Evolutionary conservation across 2,329 filamentous ascomycete genomes (phyloP).

Genomic region (Amesomyces nigricolor): DNA sequence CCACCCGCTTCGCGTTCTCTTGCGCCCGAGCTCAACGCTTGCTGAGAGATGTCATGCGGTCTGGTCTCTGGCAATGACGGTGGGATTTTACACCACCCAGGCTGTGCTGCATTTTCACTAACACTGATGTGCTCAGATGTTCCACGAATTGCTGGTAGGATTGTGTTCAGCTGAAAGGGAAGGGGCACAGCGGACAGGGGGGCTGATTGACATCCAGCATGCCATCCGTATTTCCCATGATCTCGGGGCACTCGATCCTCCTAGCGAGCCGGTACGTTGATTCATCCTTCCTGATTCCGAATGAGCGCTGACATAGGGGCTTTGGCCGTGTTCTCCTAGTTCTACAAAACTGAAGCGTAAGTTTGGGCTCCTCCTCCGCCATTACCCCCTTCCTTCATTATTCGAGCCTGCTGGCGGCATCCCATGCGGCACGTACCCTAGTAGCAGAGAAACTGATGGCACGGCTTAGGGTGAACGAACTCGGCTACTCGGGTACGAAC

Average conservation of each 20-base stretch:
- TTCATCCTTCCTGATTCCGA: too few relatives aligned
- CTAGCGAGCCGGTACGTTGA: too few relatives aligned
- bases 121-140: background rate
- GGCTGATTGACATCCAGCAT: background rate
- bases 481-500: conserved; percentile 7
- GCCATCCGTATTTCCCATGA: background rate
- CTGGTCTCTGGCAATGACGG: conserved; percentile 3
- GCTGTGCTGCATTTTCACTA: background rate
- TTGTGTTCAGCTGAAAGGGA: too few relatives aligned
- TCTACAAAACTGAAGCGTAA: too few relatives aligned
- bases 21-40: conserved; percentile 6
- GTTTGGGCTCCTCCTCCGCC: too few relatives aligned
- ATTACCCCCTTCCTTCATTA: too few relatives aligned
- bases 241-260: background rate
- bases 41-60: conserved; percentile 5
- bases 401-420: too few relatives aligned
- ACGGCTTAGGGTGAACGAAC: background rate
- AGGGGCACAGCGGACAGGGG: too few relatives aligned
- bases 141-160: conserved; percentile 9
- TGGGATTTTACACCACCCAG: background rate
- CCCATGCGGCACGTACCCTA: too few relatives aligned
- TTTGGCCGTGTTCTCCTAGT: too few relatives aligned
- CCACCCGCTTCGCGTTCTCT: conserved; percentile 2
- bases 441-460: background rate
- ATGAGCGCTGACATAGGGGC: too few relatives aligned